Percentiles rank a stretch among this genome's conserved stretches.
Conservation (phyloP, 1,139 yeast species). For the Candida glucosophila region DNA sequence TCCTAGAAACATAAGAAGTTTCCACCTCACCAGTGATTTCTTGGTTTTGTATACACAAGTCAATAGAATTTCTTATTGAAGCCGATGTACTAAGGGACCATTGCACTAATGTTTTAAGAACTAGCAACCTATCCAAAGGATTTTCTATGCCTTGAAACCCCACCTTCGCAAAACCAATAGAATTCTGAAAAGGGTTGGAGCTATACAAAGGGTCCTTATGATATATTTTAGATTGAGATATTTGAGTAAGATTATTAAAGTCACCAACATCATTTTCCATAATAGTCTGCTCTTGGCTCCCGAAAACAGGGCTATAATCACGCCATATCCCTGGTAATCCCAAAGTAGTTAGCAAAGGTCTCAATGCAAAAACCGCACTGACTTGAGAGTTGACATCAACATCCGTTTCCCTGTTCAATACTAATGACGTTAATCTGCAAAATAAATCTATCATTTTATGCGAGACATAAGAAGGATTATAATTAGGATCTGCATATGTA, state of each 20-base stretch:
- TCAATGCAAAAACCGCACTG: constrained; percentile 35
- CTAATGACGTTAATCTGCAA: constrained; percentile 25
- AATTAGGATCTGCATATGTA: constrained; percentile 2
- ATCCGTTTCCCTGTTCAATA: constrained; percentile 33
- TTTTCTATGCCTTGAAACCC: constrained; percentile 36
- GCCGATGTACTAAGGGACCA: constrained; percentile 44
- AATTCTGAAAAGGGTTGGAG: constrained; percentile 25
- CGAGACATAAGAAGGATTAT: constrained; percentile 14
- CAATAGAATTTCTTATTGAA: constrained; percentile 29
- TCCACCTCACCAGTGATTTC: constrained; percentile 40
- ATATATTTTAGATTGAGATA: constrained; percentile 15
- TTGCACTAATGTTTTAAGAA: constrained; percentile 37
- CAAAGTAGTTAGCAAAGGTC: constrained; percentile 19
- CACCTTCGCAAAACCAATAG: constrained; percentile 27
- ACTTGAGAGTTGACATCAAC: constrained; percentile 14
- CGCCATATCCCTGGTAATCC: constrained; percentile 46
- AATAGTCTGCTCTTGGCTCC: constrained; percentile 9
- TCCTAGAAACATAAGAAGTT: constrained; percentile 34
- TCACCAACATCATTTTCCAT: constrained; percentile 25
- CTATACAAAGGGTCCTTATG: constrained; percentile 9
- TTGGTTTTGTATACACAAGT: constrained; percentile 20
- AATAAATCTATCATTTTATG: constrained; percentile 28
- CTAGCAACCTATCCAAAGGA: constrained; percentile 38
- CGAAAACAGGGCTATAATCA: constrained; percentile 15
- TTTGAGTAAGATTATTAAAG: constrained; percentile 27